Evolutionary conservation across 768 basidiomycete genomes (phyloP).

Genomic region (Psilocybe azurescens): DNA sequence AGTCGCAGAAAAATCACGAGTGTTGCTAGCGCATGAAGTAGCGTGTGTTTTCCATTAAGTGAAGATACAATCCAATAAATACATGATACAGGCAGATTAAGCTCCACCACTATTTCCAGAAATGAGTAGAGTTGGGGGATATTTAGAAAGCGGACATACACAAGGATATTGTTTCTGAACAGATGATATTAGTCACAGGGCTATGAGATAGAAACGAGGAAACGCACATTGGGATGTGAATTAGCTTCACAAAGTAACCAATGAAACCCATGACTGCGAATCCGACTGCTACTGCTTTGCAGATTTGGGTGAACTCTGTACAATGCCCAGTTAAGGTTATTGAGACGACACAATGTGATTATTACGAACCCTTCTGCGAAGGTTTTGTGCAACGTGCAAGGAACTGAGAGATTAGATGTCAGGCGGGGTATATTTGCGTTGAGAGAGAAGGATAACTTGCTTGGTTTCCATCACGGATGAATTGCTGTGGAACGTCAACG

Average conservation of each 20-base stretch:
- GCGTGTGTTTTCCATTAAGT: slow-evolving; percentile 9
- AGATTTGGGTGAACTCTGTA: slow-evolving; percentile 95
- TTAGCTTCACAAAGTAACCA: slow-evolving; percentile 97
- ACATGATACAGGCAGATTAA: slow-evolving; percentile 41
- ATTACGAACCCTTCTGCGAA: slow-evolving; percentile 80
- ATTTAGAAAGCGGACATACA: slow-evolving; percentile 63
- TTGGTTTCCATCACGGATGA: slow-evolving; percentile 92
- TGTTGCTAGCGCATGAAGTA: not conserved
- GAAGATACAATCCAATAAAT: slow-evolving; percentile 25
- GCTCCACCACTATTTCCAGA: slow-evolving; percentile 69
- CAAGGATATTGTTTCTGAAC: slow-evolving; percentile 92
- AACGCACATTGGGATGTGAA: slow-evolving; percentile 97
- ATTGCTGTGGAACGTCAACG: slow-evolving; percentile 89
- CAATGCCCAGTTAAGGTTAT: slow-evolving; percentile 3
- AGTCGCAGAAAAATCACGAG: not conserved
- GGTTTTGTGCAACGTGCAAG: slow-evolving; percentile 98
- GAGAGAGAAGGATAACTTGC: slow-evolving; percentile 46
- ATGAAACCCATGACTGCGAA: slow-evolving; percentile 99
- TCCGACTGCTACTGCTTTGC: slow-evolving; percentile 94
- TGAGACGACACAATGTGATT: not conserved
- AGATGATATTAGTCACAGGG: slow-evolving; percentile 26
- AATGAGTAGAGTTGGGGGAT: slow-evolving; percentile 27
- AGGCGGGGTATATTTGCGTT: not conserved
- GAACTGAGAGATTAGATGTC: slow-evolving; percentile 63
- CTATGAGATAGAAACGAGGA: not conserved